Conservation (phyloP, 495 filamentous ascomycete species). For the Beverwykella pulmonaria region DNA sequence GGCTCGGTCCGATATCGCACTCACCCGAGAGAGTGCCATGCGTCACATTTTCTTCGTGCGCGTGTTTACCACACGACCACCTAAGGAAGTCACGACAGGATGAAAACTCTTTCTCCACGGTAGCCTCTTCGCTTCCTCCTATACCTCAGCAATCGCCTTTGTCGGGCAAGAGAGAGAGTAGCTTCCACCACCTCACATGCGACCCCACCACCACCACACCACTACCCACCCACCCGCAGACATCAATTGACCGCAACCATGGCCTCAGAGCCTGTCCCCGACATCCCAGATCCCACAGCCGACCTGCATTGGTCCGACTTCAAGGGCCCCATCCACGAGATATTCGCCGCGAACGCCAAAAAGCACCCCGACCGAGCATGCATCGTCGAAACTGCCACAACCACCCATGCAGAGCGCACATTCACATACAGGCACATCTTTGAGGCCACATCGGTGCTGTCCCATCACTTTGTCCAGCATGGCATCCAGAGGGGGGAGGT, state of each 20-base stretch:
- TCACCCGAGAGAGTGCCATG: not conserved
- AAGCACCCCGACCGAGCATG: conserved; percentile 77
- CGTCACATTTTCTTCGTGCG: not conserved
- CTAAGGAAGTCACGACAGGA: too few relatives aligned
- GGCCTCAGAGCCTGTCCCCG: conserved; percentile 8
- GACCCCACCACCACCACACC: not conserved
- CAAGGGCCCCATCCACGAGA: conserved; percentile 78
- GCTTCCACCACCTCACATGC: not conserved
- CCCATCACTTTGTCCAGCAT: conserved; percentile 71
- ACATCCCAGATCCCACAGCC: conserved; percentile 36
- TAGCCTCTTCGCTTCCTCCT: too few relatives aligned
- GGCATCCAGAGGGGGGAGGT: conserved; percentile 83
- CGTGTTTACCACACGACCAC: too few relatives aligned
- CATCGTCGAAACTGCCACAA: conserved; percentile 78
- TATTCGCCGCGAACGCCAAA: conserved; percentile 71
- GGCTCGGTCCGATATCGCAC: not conserved
- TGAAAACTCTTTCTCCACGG: too few relatives aligned
- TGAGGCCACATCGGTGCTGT: conserved; percentile 78
- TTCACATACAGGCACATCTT: conserved; percentile 92
- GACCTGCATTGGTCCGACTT: conserved; percentile 74
- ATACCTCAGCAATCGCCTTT: too few relatives aligned
- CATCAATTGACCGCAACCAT: conserved; percentile 20
- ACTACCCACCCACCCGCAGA: not conserved
- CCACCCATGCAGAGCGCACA: conserved; percentile 58
- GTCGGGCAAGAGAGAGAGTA: too few relatives aligned